These are phyloP conservation scores for Hansenula anomala DNA, from an alignment of 1,139 yeast genomes.

Conservation along the genomic window DNA sequence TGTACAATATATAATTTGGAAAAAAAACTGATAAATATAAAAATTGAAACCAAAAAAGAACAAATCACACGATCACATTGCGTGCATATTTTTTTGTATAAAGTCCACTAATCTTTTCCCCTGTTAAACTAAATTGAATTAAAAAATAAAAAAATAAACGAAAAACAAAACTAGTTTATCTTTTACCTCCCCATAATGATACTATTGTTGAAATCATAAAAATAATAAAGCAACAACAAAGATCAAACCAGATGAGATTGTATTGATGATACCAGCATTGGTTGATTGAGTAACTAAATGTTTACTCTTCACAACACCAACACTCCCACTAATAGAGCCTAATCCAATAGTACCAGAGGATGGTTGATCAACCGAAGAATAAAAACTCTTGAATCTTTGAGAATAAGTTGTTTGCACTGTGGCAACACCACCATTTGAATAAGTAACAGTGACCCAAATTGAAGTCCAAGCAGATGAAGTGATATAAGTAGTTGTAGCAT, in stretches of 20 bases:
- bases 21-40: too few relatives aligned
- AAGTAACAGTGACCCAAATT: slow-evolving; percentile 52
- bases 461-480: slow-evolving; percentile 26
- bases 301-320: slow-evolving; percentile 56
- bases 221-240: slow-evolving; percentile 16
- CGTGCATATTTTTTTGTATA: too few relatives aligned
- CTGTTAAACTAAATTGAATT: too few relatives aligned
- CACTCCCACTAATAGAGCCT: slow-evolving; percentile 52
- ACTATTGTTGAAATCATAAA: slow-evolving; percentile 11
- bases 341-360: slow-evolving; percentile 53
- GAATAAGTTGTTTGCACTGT: slow-evolving; percentile 44
- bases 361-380: slow-evolving; percentile 35
- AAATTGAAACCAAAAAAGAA: too few relatives aligned
- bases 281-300: slow-evolving; percentile 16
- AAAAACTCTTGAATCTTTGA: slow-evolving; percentile 44
- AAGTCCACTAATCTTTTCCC: too few relatives aligned
- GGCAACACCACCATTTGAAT: slow-evolving; percentile 35
- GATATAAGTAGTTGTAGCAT: slow-evolving; percentile 21
- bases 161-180: too few relatives aligned
- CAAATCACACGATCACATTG: too few relatives aligned
- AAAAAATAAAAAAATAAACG: too few relatives aligned
- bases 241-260: slow-evolving; percentile 13
- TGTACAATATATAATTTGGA: too few relatives aligned
- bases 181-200: too few relatives aligned
- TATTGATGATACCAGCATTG: slow-evolving; percentile 7